Evolutionary conservation across 2,329 filamentous ascomycete species (phyloP), one percentile per base, ranked within the genome.

Genomic region (Botrytis cinerea): DNA sequence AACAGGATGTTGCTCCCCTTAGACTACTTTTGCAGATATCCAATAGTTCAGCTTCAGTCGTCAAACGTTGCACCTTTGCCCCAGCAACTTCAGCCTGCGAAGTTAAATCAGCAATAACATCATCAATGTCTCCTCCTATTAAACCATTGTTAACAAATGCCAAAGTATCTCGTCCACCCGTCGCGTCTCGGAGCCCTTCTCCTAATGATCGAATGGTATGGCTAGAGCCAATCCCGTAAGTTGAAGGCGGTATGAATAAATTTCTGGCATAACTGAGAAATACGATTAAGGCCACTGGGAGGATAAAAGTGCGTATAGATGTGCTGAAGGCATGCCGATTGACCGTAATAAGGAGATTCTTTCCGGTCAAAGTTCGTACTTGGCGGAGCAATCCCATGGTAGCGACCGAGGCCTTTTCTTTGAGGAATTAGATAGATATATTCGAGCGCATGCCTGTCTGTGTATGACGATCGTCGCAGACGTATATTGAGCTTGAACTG

Each of bases 81-180:
- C 88, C 89, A 28, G 86, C 85, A 12, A 81, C 82, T 35, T 84
- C 83, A 7, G 92, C 88, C n/a, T 87, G 84, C n/a, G 83, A 82
- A 4, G 88, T 86, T 28, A 97, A 81, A 3, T 83, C 81, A 75
- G 88, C 84, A 74, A 97, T 93, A 28, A 96, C 90, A 20, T 84
- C 84, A 73, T 92, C 89, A 70, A 97, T 94, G 71, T 91, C 86
- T 25, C 93, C 93, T 16, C 89, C 91, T 0, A 84, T 84, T 70
- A 88, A 83, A 16, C 92, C 92, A 82, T 89, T 94, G 80, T 97
- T 92, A 73, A 97, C 90, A 73, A 98, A 93, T 20, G 91, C 90
- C 22, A 97, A 84, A 69, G 88, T 93, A 77, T 92, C 83, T 75
- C 92, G 87, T 28, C 90, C 89, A 18, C 85, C 85, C 25, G 83